Percentiles rank a stretch among this genome's conserved stretches.
phyloP scores from a whole-genome alignment of 176 grass and related monocot species.

The Carex scoparia region DNA sequence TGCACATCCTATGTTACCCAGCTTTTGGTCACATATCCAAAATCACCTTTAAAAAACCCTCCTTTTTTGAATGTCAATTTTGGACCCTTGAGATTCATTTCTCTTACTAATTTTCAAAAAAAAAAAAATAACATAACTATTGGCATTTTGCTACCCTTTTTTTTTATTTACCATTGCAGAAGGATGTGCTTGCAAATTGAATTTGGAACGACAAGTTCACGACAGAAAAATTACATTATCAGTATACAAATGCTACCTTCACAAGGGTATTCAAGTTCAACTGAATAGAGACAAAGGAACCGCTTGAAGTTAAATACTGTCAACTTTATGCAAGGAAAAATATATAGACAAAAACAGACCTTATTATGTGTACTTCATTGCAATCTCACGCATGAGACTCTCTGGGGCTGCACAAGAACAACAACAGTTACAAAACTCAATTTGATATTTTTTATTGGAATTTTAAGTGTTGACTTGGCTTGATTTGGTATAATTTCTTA shows the following conservation, averaged over 20 bases:
- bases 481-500: background rate
- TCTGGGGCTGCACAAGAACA: constrained; percentile 68
- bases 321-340: constrained; percentile 12
- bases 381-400: constrained; percentile 69
- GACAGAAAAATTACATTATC: background rate
- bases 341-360: constrained; percentile 19
- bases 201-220: background rate
- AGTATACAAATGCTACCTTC: background rate
- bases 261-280: background rate
- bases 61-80: background rate
- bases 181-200: background rate
- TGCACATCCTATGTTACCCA: background rate
- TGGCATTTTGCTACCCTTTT: background rate
- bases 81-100: background rate
- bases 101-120: background rate
- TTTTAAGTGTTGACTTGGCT: background rate
- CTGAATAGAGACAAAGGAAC: background rate
- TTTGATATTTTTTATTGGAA: background rate
- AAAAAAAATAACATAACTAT: background rate
- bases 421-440: constrained; percentile 6
- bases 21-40: background rate
- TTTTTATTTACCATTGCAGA: background rate
- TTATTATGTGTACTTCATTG: constrained; percentile 64
- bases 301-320: background rate
- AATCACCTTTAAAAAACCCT: background rate